Conservation (phyloP, 1,284 basidiomycete species). For the Rhodotorula sp. region DNA sequence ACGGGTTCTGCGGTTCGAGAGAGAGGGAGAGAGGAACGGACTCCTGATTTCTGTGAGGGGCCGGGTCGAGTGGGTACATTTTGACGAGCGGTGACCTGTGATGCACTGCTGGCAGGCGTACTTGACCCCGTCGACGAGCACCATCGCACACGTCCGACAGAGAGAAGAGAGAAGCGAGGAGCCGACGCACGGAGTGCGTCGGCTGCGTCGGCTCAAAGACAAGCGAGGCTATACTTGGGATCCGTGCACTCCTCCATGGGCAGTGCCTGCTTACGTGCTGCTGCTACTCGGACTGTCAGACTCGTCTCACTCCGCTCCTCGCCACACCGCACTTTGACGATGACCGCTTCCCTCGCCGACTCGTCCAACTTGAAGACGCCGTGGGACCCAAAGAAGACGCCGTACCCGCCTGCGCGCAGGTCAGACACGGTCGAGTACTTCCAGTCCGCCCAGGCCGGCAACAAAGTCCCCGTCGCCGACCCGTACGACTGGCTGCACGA, state of each 20-base stretch:
- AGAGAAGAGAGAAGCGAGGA: neutral
- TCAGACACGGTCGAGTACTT: constrained; percentile 66
- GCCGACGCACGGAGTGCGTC: too few relatives aligned
- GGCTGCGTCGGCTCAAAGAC: too few relatives aligned
- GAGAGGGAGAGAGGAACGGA: constrained; percentile 4
- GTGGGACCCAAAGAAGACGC: constrained; percentile 23
- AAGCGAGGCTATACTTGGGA: too few relatives aligned
- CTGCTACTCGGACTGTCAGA: neutral
- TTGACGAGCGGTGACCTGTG: constrained; percentile 36
- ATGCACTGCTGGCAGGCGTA: constrained; percentile 40
- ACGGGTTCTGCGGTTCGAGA: neutral
- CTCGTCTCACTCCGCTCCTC: neutral
- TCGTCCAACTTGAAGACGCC: constrained; percentile 12
- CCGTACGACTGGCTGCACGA: constrained; percentile 58
- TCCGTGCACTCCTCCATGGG: neutral
- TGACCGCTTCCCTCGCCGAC: constrained; percentile 2
- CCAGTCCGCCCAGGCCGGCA: constrained; percentile 61
- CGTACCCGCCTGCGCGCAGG: constrained; percentile 65
- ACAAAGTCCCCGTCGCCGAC: constrained; percentile 61
- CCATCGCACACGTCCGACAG: constrained; percentile 1
- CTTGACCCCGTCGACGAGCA: constrained; percentile 27
- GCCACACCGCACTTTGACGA: neutral
- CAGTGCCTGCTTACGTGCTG: neutral
- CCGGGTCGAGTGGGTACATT: constrained; percentile 37
- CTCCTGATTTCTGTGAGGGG: constrained; percentile 39